Percentiles rank a stretch among this genome's conserved stretches.
phyloP scores from a whole-genome alignment of 768 basidiomycete genomes.

The Mycena albidolilacea region DNA sequence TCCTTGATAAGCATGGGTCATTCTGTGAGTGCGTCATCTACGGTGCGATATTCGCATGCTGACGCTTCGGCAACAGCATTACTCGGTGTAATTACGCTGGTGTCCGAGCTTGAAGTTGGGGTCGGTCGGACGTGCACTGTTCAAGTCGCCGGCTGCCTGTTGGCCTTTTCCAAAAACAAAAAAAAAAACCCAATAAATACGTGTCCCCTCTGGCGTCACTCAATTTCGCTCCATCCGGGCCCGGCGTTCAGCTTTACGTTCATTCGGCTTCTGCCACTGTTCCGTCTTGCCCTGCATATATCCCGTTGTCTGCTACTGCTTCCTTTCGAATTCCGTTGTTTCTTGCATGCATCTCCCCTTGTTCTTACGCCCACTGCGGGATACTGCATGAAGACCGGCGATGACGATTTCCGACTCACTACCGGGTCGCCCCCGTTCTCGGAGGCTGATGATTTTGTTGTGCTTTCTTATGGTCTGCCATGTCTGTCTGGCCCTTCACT shows the following conservation, averaged over 20 bases:
- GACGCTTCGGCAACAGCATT: background rate
- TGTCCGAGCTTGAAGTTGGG: background rate
- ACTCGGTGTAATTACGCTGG: background rate
- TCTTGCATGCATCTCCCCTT: background rate
- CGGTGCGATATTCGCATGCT: background rate
- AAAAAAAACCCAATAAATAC: background rate
- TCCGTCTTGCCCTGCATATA: background rate
- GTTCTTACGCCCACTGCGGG: slow-evolving; percentile 5
- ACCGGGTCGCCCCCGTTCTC: background rate
- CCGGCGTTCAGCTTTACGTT: background rate
- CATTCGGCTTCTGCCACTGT: background rate
- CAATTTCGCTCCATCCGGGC: background rate
- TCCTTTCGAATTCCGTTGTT: background rate
- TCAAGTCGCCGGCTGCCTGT: background rate
- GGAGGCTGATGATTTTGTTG: background rate
- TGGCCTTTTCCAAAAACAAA: background rate
- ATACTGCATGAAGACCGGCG: background rate
- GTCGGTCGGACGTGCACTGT: background rate
- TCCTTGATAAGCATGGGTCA: background rate
- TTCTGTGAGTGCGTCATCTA: background rate
- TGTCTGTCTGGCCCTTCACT: no score
- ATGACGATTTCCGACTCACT: background rate
- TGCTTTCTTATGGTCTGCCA: no score
- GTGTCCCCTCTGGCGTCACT: background rate
- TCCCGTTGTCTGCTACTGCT: background rate